Evolutionary conservation across 441 rosid species (phyloP).

Genomic region (Adansonia gregorii): DNA sequence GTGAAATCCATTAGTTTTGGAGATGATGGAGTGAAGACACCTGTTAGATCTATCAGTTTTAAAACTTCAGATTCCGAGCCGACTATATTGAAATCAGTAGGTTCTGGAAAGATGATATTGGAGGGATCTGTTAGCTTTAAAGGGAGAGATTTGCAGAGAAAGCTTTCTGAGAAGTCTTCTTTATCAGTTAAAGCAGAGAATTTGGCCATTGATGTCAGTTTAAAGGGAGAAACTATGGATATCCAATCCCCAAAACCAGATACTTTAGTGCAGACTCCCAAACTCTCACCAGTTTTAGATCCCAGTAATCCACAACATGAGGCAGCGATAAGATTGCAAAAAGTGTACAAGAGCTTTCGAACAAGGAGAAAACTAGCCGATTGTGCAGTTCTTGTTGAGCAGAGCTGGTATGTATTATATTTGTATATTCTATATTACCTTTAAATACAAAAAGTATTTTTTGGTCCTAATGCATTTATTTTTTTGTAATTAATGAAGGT

Average conservation of each 20-base stretch:
- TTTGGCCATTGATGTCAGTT: conserved; percentile 26
- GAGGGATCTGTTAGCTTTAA: conserved; percentile 75
- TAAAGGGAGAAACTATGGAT: conserved; percentile 29
- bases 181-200: conserved; percentile 11
- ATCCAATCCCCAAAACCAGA: conserved; percentile 27
- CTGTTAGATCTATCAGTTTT: conserved; percentile 62
- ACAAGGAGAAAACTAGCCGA: conserved; percentile 93
- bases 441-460: neutral
- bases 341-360: conserved; percentile 88
- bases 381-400: conserved; percentile 88
- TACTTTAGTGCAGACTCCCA: neutral
- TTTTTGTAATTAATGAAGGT: conserved; percentile 52
- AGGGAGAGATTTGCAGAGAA: conserved; percentile 54
- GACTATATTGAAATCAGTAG: conserved; percentile 50
- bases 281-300: conserved; percentile 41
- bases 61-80: conserved; percentile 50
- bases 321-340: conserved; percentile 83
- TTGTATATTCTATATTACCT: neutral
- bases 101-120: conserved; percentile 65
- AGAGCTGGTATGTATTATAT: conserved; percentile 67
- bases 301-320: conserved; percentile 55
- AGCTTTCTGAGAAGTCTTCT: conserved; percentile 49
- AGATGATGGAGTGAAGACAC: conserved; percentile 50
- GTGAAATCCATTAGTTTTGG: conserved; percentile 71
- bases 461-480: conserved; percentile 22